Percentiles rank a stretch among this genome's conserved stretches.
These are phyloP conservation scores for Ogataea degrootiae DNA, from an alignment of 805 yeast genomes.

Conservation along the genomic window DNA sequence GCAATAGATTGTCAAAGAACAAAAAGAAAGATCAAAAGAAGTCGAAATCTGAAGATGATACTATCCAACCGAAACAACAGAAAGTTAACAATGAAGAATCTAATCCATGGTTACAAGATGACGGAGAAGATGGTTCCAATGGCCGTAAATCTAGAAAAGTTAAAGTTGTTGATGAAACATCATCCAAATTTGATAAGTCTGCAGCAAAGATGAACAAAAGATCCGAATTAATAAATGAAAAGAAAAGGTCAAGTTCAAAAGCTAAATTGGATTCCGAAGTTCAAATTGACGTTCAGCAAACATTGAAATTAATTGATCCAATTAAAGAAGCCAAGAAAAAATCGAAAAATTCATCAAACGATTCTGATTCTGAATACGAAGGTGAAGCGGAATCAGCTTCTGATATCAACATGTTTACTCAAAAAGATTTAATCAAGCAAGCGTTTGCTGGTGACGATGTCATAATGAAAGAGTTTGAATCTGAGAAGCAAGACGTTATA, in stretches of 20 bases:
- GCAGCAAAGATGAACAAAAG: conserved; percentile 40
- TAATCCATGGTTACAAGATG: conserved; percentile 49
- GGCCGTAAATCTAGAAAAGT: conserved; percentile 41
- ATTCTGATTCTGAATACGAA: conserved; percentile 34
- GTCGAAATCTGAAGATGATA: conserved; percentile 5
- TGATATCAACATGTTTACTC: conserved; percentile 58
- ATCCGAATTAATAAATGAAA: conserved; percentile 9
- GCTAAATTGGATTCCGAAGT: conserved; percentile 33
- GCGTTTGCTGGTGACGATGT: conserved; percentile 99
- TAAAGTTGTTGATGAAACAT: conserved; percentile 42
- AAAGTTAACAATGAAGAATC: conserved; percentile 22
- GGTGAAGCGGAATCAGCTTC: conserved; percentile 42
- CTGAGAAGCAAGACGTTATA: conserved; percentile 63
- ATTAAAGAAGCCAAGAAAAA: conserved; percentile 8
- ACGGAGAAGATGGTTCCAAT: conserved; percentile 6
- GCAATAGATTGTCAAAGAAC: conserved; percentile 31
- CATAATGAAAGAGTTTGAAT: conserved; percentile 62
- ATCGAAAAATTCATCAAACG: conserved; percentile 3
- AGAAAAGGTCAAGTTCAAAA: conserved; percentile 31
- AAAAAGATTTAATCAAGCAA: conserved; percentile 74
- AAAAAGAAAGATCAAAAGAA: conserved; percentile 4
- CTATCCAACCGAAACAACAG: conserved; percentile 5
- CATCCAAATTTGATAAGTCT: conserved; percentile 45
- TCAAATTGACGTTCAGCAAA: conserved; percentile 47
- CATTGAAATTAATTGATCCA: conserved; percentile 50